A percentile compares a stretch with the other conserved stretches of the same genome.
These are phyloP conservation scores for Nicotiana undulata DNA, from an alignment of 257 asterid genomes.

Conservation along the genomic window DNA sequence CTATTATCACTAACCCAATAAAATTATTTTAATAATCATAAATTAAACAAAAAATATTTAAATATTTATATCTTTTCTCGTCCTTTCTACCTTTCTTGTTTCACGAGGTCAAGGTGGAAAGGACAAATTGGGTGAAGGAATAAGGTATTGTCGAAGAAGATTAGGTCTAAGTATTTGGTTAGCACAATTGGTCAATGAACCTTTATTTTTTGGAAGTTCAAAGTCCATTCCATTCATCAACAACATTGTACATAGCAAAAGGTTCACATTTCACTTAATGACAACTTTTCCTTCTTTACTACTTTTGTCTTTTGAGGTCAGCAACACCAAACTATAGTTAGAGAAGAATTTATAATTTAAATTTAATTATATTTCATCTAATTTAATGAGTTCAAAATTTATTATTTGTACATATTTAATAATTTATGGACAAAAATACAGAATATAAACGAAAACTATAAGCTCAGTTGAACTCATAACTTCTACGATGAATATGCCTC, in stretches of 20 bases:
- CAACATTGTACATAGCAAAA: neutral
- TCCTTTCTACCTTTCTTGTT: neutral
- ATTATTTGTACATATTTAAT: too few species aligned
- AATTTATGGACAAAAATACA: too few species aligned
- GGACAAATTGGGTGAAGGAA: neutral
- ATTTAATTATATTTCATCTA: too few species aligned
- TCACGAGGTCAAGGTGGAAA: neutral
- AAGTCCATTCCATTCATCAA: neutral
- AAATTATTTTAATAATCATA: too few species aligned
- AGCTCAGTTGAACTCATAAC: too few species aligned
- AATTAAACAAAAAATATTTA: too few species aligned
- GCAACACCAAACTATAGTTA: neutral
- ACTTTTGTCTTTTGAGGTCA: neutral
- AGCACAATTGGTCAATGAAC: neutral
- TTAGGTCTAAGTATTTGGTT: too few species aligned
- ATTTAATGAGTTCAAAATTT: too few species aligned
- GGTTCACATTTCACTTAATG: neutral
- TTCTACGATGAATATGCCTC: too few species aligned
- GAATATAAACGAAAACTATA: accelerated
- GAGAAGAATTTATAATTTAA: too few species aligned
- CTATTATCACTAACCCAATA: too few species aligned
- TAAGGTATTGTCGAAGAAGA: too few species aligned
- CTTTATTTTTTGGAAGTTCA: neutral
- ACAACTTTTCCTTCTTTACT: neutral
- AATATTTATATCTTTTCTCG: neutral